Evolutionary conservation across 2,329 filamentous ascomycete species (phyloP).

Genomic region (Rhinocladiella similis): DNA sequence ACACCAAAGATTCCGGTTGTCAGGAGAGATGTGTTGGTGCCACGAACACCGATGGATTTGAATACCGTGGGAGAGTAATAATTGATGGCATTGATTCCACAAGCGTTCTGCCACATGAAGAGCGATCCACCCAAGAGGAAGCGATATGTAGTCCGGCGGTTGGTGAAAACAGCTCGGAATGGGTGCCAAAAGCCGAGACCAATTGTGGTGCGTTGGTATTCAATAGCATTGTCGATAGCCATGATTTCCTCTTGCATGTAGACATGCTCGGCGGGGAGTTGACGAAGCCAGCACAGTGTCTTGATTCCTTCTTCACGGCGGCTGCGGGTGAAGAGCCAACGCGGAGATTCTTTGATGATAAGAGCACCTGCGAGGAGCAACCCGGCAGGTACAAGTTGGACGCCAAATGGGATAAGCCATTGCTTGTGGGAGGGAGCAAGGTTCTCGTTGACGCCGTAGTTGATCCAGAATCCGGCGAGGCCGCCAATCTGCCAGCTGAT

Average conservation of each 20-base stretch:
- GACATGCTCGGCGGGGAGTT: slow-evolving; percentile 43
- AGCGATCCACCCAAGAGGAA: slow-evolving; percentile 72
- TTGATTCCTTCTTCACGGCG: slow-evolving; percentile 65
- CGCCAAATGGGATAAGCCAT: slow-evolving; percentile 45
- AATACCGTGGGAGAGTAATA: slow-evolving; percentile 73
- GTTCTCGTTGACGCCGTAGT: slow-evolving; percentile 55
- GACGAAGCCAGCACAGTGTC: slow-evolving; percentile 51
- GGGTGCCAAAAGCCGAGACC: slow-evolving; percentile 75
- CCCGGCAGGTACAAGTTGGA: slow-evolving; percentile 43
- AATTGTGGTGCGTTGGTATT: slow-evolving; percentile 62
- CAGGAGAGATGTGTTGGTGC: slow-evolving; percentile 60
- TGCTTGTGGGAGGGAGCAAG: slow-evolving; percentile 37
- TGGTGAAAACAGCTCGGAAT: slow-evolving; percentile 57
- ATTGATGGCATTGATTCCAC: slow-evolving; percentile 71
- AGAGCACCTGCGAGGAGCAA: slow-evolving; percentile 55
- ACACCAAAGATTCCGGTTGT: slow-evolving; percentile 77
- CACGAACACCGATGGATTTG: slow-evolving; percentile 62
- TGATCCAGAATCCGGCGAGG: slow-evolving; percentile 54
- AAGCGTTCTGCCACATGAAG: slow-evolving; percentile 78
- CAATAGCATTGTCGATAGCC: slow-evolving; percentile 69
- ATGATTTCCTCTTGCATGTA: slow-evolving; percentile 75
- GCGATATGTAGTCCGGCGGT: slow-evolving; percentile 64
- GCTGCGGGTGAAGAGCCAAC: slow-evolving; percentile 69
- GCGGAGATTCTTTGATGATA: slow-evolving; percentile 65
- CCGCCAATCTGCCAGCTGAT: slow-evolving; percentile 54